Evolutionary conservation across 1,284 basidiomycete genomes (phyloP).

Genomic region (Papiliotrema terrestris): DNA sequence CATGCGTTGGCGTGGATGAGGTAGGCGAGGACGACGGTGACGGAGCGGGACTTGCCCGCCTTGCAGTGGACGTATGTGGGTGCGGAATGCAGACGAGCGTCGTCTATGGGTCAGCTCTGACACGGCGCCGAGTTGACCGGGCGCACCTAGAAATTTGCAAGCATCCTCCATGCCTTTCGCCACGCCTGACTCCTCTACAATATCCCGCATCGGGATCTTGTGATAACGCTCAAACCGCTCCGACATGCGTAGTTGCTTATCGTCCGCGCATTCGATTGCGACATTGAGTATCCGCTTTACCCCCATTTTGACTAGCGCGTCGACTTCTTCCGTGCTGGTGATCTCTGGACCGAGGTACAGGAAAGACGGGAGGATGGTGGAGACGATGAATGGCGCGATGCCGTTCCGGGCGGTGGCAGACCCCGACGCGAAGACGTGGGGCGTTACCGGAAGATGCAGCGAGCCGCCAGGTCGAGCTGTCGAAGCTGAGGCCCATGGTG

Average conservation of each 20-base stretch:
- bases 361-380: slow-evolving; percentile 84
- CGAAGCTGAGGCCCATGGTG: background rate
- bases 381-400: slow-evolving; percentile 63
- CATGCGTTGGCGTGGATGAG: slow-evolving; percentile 95
- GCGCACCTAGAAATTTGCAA: slow-evolving; percentile 76
- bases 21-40: slow-evolving; percentile 96
- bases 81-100: slow-evolving; percentile 79
- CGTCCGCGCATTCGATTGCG: slow-evolving; percentile 82
- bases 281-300: slow-evolving; percentile 87
- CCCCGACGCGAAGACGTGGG: background rate
- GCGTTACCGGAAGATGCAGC: background rate
- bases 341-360: slow-evolving; percentile 88
- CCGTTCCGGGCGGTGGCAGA: slow-evolving; percentile 55
- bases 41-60: slow-evolving; percentile 90
- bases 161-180: slow-evolving; percentile 76
- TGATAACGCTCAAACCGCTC: slow-evolving; percentile 74
- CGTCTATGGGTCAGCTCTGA: slow-evolving; percentile 59
- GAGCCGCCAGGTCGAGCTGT: background rate
- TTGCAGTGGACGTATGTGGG: slow-evolving; percentile 95
- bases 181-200: slow-evolving; percentile 88
- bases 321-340: slow-evolving; percentile 67
- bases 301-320: slow-evolving; percentile 67
- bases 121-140: background rate
- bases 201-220: slow-evolving; percentile 88
- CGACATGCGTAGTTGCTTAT: slow-evolving; percentile 65